phyloP scores from a whole-genome alignment of 805 yeast species.

The Candida quercuum region DNA sequence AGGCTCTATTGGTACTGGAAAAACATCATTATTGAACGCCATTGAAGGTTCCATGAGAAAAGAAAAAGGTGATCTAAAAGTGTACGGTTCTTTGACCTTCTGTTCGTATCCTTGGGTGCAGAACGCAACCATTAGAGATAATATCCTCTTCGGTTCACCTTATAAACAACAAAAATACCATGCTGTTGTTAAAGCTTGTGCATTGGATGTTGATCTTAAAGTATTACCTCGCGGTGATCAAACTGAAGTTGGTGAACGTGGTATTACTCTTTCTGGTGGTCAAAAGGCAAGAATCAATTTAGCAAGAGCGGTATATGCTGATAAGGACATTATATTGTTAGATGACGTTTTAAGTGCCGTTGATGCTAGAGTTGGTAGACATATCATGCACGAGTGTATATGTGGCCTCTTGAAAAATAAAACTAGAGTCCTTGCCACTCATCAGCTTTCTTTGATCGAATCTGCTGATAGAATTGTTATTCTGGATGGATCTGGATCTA shows the following conservation, averaged over 20 bases:
- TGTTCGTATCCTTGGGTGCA: slow-evolving; percentile 82
- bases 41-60: slow-evolving; percentile 67
- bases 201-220: slow-evolving; percentile 58
- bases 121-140: slow-evolving; percentile 71
- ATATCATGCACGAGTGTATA: slow-evolving; percentile 66
- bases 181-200: slow-evolving; percentile 57
- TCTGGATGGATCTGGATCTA: slow-evolving; percentile 56
- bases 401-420: slow-evolving; percentile 47
- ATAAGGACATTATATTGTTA: slow-evolving; percentile 58
- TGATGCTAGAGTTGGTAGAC: slow-evolving; percentile 82
- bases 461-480: slow-evolving; percentile 68
- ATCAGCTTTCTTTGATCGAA: slow-evolving; percentile 67
- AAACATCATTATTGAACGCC: slow-evolving; percentile 66
- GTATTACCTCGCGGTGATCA: slow-evolving; percentile 68
- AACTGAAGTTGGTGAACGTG: slow-evolving; percentile 83
- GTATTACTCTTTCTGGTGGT: slow-evolving; percentile 84
- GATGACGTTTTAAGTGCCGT: slow-evolving; percentile 85
- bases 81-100: slow-evolving; percentile 47
- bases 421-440: slow-evolving; percentile 79
- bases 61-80: slow-evolving; percentile 42
- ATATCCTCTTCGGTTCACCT: slow-evolving; percentile 62
- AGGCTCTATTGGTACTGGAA: slow-evolving; percentile 82
- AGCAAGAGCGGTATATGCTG: slow-evolving; percentile 75
- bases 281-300: slow-evolving; percentile 78
- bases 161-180: slow-evolving; percentile 47